phyloP scores from a whole-genome alignment of 2,329 filamentous ascomycete species.

The Fusarium metavorans region DNA sequence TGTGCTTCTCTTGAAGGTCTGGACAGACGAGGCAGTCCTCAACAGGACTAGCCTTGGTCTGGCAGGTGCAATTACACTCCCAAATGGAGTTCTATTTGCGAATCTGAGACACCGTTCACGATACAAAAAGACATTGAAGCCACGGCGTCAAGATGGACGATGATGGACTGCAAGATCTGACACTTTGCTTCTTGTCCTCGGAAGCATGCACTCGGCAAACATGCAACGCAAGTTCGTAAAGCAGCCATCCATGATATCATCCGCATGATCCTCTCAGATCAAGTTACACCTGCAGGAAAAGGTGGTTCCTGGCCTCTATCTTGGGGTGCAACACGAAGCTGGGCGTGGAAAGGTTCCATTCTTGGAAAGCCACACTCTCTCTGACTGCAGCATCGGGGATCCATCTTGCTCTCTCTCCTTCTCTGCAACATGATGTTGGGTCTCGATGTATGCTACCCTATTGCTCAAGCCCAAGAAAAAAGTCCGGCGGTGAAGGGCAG shows the following conservation, averaged over 20 bases:
- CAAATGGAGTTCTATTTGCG: conserved; percentile 42
- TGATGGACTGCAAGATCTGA: conserved; percentile 13
- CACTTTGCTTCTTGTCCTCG: conserved; percentile 28
- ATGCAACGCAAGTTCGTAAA: conserved; percentile 34
- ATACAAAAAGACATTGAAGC: conserved; percentile 16
- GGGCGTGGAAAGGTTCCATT: conserved; percentile 9
- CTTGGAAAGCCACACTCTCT: conserved; percentile 5
- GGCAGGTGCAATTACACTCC: conserved; percentile 41
- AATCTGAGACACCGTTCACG: conserved; percentile 22
- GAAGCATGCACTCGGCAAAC: conserved; percentile 37
- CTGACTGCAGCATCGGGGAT: neutral
- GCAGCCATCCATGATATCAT: conserved; percentile 37
- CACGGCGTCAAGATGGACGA: conserved; percentile 17
- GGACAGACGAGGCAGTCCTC: conserved; percentile 16
- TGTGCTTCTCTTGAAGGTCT: conserved; percentile 20
- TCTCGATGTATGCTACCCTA: neutral
- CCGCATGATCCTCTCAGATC: conserved; percentile 35
- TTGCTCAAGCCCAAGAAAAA: neutral
- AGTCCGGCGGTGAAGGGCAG: conserved; percentile 37
- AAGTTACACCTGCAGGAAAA: conserved; percentile 35
- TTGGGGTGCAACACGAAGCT: conserved; percentile 5
- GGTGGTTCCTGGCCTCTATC: conserved; percentile 11
- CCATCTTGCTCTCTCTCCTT: neutral
- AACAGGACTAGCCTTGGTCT: conserved; percentile 37
- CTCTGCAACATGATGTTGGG: conserved; percentile 7